Evolutionary conservation across 2,329 filamentous ascomycete genomes (phyloP).

Genomic region (Exophiala sp.): DNA sequence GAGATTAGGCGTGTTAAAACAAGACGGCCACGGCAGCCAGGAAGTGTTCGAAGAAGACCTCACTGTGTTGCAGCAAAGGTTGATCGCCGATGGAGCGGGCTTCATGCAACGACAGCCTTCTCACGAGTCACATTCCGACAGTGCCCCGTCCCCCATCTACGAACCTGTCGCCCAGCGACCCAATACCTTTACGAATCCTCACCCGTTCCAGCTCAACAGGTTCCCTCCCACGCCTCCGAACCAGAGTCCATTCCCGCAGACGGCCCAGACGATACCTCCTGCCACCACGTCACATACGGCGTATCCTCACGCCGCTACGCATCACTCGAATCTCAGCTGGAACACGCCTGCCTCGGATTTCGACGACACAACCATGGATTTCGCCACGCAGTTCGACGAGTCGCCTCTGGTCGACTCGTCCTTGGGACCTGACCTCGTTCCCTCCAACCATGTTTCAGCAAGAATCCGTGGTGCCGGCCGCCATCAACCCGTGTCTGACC

Average conservation of each 20-base stretch:
- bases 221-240: slow-evolving; percentile 39
- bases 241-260: slow-evolving; percentile 35
- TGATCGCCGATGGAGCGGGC: slow-evolving; percentile 49
- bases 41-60: slow-evolving; percentile 56
- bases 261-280: slow-evolving; percentile 7
- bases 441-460: slow-evolving; percentile 18
- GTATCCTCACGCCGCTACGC: slow-evolving; percentile 16
- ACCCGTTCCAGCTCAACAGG: slow-evolving; percentile 26
- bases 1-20: slow-evolving; percentile 52
- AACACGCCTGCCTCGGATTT: slow-evolving; percentile 21
- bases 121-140: slow-evolving; percentile 54
- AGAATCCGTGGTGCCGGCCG: slow-evolving; percentile 20
- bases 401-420: slow-evolving; percentile 20
- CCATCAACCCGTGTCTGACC: slow-evolving; percentile 27
- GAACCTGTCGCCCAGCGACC: slow-evolving; percentile 22
- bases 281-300: slow-evolving; percentile 17
- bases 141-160: slow-evolving; percentile 42
- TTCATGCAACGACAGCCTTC: slow-evolving; percentile 51
- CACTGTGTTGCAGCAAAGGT: slow-evolving; percentile 49
- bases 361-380: slow-evolving; percentile 27
- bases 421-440: slow-evolving; percentile 17
- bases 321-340: slow-evolving; percentile 26
- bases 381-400: slow-evolving; percentile 28
- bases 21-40: slow-evolving; percentile 43
- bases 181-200: slow-evolving; percentile 19